A percentile compares a stretch with the other conserved stretches of the same genome.
Evolutionary conservation across 768 basidiomycete genomes (phyloP).

Genomic region (Leccinum arenicola): DNA sequence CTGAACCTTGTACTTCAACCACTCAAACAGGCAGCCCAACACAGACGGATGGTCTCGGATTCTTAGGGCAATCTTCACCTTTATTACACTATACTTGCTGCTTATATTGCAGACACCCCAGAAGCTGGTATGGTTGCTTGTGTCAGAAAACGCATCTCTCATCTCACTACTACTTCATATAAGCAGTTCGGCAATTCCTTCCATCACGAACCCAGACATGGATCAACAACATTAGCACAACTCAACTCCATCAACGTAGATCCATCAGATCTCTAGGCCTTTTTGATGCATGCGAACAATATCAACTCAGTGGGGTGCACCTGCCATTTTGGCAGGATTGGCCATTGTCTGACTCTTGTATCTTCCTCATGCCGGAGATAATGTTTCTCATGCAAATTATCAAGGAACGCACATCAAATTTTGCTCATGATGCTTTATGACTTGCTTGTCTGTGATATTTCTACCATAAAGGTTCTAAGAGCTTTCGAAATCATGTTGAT

Average conservation of each 20-base stretch:
- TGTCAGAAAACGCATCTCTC: neutral
- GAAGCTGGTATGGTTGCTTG: neutral
- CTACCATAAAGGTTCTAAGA: neutral
- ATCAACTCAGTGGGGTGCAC: neutral
- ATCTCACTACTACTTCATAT: neutral
- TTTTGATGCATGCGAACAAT: neutral
- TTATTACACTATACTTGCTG: neutral
- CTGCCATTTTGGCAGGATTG: neutral
- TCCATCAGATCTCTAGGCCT: neutral
- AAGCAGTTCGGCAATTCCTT: neutral
- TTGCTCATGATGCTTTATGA: neutral
- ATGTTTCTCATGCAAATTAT: neutral
- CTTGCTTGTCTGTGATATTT: neutral
- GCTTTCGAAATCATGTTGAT: neutral
- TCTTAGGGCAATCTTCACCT: neutral
- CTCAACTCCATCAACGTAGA: neutral
- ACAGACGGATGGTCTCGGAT: neutral
- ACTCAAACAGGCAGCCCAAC: neutral
- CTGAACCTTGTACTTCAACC: neutral
- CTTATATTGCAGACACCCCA: neutral
- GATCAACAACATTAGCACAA: neutral
- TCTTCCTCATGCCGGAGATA: neutral
- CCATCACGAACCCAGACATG: neutral
- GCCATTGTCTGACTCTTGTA: neutral
- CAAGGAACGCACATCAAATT: neutral